phyloP scores from a whole-genome alignment of 148 eudicot species.

The Arbutus unedo region DNA sequence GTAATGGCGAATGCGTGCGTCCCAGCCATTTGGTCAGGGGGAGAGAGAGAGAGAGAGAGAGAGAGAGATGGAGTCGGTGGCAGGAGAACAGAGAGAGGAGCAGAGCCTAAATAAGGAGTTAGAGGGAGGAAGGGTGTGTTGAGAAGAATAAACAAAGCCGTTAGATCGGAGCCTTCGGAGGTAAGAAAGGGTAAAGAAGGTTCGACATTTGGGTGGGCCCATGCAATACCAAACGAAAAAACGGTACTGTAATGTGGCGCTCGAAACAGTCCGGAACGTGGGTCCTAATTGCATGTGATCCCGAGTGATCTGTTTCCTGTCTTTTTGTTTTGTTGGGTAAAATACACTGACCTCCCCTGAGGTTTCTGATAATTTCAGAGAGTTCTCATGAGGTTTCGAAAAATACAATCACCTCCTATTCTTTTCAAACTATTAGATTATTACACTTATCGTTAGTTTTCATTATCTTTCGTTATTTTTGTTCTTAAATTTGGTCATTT shows the following conservation, averaged over 20 bases:
- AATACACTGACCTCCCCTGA: too few species aligned
- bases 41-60: constrained; percentile 4
- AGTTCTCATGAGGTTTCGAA: too few species aligned
- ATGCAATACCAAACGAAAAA: constrained; percentile 15
- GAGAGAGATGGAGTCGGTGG: neutral
- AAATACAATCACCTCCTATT: too few species aligned
- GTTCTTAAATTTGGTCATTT: too few species aligned
- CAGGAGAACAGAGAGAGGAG: neutral
- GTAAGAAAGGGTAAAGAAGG: neutral
- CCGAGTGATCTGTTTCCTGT: too few species aligned
- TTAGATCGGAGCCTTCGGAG: neutral
- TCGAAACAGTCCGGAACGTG: neutral
- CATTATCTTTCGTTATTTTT: too few species aligned
- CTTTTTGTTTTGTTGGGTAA: too few species aligned
- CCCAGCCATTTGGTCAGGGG: constrained; percentile 25
- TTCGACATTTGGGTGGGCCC: constrained; percentile 21
- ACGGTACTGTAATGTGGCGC: neutral
- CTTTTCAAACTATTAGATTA: too few species aligned
- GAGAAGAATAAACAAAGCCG: neutral
- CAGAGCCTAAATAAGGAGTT: neutral
- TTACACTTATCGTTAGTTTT: too few species aligned
- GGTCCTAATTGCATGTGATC: constrained; percentile 5
- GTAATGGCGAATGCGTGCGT: constrained; percentile 13
- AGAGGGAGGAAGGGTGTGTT: neutral
- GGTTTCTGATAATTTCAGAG: too few species aligned